A percentile compares a stretch with the other conserved stretches of the same genome.
These are phyloP conservation scores for Piper longum DNA, from an alignment of 164 flowering plant genomes.

Conservation along the genomic window DNA sequence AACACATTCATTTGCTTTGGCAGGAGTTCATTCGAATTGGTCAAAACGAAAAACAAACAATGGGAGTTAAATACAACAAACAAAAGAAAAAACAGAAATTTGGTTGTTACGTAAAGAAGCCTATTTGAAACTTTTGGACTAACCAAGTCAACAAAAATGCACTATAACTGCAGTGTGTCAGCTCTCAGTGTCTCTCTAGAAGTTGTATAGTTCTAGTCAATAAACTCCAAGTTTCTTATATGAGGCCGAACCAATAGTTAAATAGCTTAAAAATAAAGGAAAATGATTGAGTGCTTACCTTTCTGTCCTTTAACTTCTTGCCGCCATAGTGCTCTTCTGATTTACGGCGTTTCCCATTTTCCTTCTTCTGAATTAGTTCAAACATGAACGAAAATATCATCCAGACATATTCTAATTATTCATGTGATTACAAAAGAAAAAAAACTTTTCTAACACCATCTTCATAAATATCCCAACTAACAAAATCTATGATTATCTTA, in stretches of 20 bases:
- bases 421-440: background rate
- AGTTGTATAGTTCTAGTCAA: background rate
- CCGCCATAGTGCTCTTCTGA: conserved; percentile 47
- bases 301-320: conserved; percentile 47
- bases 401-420: background rate
- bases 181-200: background rate
- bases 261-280: background rate
- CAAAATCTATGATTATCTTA: background rate
- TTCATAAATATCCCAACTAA: background rate
- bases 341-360: conserved; percentile 66
- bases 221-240: background rate
- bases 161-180: background rate
- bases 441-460: background rate
- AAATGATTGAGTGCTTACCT: conserved; percentile 31
- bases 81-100: background rate
- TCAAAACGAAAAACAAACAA: background rate
- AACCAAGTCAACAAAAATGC: background rate
- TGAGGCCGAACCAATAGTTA: background rate
- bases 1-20: background rate
- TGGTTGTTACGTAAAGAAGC: background rate
- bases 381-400: background rate
- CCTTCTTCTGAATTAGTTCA: conserved; percentile 15
- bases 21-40: background rate
- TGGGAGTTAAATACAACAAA: background rate
- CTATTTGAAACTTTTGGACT: background rate